phyloP scores from a whole-genome alignment of 208 protist genomes.

The Crithidia acanthocephali region DNA sequence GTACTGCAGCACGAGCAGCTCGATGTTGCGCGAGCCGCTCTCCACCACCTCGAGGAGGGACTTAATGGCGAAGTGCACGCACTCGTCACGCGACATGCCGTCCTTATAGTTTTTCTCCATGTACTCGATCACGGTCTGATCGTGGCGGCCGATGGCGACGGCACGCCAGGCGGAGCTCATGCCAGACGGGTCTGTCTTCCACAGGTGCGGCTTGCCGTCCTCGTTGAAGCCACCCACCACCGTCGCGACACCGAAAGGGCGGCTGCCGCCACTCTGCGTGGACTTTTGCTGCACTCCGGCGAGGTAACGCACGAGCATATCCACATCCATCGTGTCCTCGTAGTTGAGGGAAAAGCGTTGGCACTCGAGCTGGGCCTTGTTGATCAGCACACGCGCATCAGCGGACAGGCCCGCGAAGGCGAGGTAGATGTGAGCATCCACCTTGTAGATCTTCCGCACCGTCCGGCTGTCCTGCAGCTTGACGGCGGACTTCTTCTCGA shows the following conservation, averaged over 20 bases:
- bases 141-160: constrained; percentile 92
- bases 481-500: constrained; percentile 98
- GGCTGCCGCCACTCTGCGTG: constrained; percentile 98
- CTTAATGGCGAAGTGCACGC: constrained; percentile 98
- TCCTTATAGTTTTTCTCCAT: constrained; percentile 99
- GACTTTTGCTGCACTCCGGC: constrained; percentile 98
- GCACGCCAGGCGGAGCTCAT: constrained; percentile 87
- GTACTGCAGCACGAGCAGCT: constrained; percentile 85
- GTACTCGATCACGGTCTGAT: constrained; percentile 99
- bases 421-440: constrained; percentile 99
- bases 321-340: constrained; percentile 98
- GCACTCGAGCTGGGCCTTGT: constrained; percentile 98
- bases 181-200: constrained; percentile 91
- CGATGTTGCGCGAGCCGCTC: constrained; percentile 92
- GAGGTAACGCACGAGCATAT: constrained; percentile 98
- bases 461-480: constrained; percentile 99
- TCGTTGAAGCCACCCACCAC: constrained; percentile 99
- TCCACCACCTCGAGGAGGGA: constrained; percentile 98
- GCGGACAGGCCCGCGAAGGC: constrained; percentile 99
- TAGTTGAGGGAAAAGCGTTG: constrained; percentile 99
- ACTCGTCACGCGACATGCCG: constrained; percentile 90
- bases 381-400: constrained; percentile 99
- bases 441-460: constrained; percentile 98
- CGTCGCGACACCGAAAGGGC: constrained; percentile 99
- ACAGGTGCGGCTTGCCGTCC: constrained; percentile 94